Base-by-base conservation (phyloP, 1,139 yeast species). In the Diutina rugosa region DNA sequence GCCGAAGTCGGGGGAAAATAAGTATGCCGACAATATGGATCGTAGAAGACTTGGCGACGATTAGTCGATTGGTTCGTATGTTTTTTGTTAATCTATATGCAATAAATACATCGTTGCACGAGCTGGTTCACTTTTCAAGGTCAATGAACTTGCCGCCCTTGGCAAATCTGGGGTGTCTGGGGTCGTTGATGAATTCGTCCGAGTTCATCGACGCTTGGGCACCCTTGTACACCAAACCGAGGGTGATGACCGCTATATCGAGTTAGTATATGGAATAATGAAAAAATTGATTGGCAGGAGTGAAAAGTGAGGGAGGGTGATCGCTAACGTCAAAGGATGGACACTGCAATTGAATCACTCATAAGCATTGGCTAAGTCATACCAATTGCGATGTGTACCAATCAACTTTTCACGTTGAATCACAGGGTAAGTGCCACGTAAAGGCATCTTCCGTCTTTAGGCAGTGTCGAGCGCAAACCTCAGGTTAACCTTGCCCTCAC, bases 111-210 rank as follows among this genome's bases (percentile, higher is more conserved):
- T 44, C 32, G 51, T 29, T 48, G 18, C 35, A 48, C 14, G 21
- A 32, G 41, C 18, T 26, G n/a, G 32, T 21, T 32, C 32, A 38
- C 53, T 49, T 49, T 21, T 49, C 53, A n/a, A 76, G 74, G 63
- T 76, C 79, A 62, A 76, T 73, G 70, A 73, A 75, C 72, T 76
- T 76, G 62, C 79, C 80, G 65, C 80, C 80, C 60, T 67, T 70
- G 64, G 75, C 73, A 67, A 82, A 82, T 72, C 87, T 79, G 69
- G 90, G 90, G 76, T 85, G 83, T 74, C 89, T 83, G 72, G 90
- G 90, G 72, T 85, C 90, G 72, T 85, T 84, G 72, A 80, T 77
- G 76, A 80, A 84, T 71, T 84, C 88, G 74, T 75, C 77, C 56
- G 85, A 72, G 72, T 77, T 72, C 67, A 79, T 72, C 64, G 82